Evolutionary conservation across 176 grass and related monocot species (phyloP), one percentile per base, ranked within the genome.

Genomic region (Avena insularis): DNA sequence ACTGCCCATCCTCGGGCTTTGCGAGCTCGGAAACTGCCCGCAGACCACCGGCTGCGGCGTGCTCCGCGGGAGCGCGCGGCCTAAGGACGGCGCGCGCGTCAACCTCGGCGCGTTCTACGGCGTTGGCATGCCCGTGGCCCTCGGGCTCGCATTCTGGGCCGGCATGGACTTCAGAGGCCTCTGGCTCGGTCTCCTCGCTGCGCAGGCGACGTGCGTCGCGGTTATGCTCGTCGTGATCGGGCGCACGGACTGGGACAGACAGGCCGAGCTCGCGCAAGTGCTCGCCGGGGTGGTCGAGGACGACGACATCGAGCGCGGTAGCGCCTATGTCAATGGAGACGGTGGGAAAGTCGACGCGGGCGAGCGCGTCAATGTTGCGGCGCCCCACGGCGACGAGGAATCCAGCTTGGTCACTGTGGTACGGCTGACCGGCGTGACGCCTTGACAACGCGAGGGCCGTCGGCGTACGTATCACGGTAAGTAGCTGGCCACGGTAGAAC

Each of bases 21-120:
- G 97, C 82, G 97, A 99, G 90, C 79, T 99, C 63, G 94, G 97
- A 11, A 99, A 99, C 59, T 99, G 97, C 59, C 97, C 97, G 64
- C 97, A 99, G 91, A 99, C 97, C 38, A 93, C 97, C 8, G 91
- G 97, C 8, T 99, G 97, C 83, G 97, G 97, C 14, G 97, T 99
- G 51, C 88, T 99, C 71, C 85, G 97, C 2, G 97, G 97, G 0
- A 92, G 97, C 63, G 97, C 97, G 15, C 76, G 91, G n/a, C 97
- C 94, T 1, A 94, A 92, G 84, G 82, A 91, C 35, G 97, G 91
- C 13, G 97, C 97, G 6, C 85, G 86, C 65, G 77, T 99, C 76
- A 99, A 99, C 80, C 90, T 99, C 5, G 81, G 86, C 17, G 95
- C 97, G 13, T 99, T 99, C 85, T 99, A 99, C 78, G 91, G 60